A percentile compares a stretch with the other conserved stretches of the same genome.
These are phyloP conservation scores for Solanum appendiculatum DNA, from an alignment of 257 asterid species.

Conservation along the genomic window DNA sequence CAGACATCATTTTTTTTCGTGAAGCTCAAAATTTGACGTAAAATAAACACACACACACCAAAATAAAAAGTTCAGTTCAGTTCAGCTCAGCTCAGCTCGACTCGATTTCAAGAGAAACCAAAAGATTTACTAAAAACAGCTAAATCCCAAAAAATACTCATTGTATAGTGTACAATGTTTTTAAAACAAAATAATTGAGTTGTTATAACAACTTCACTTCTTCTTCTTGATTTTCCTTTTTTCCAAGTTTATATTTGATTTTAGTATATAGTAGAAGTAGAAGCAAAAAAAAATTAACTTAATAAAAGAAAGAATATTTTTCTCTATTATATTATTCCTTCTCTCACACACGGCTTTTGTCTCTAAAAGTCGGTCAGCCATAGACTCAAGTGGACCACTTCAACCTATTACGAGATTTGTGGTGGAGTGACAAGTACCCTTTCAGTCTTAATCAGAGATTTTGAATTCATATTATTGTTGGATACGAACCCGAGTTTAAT, in stretches of 20 bases:
- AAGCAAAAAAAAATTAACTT: not conserved
- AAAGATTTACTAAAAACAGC: constrained; percentile 33
- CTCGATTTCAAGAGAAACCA: constrained; percentile 17
- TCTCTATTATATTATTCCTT: constrained; percentile 2
- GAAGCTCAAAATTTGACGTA: not conserved
- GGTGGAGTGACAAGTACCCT: not conserved
- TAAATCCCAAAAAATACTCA: constrained; percentile 5
- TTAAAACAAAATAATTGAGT: not conserved
- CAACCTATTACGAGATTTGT: not conserved
- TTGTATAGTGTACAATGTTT: not conserved
- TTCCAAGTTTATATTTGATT: constrained; percentile 21
- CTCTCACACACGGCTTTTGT: constrained; percentile 41
- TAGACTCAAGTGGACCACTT: constrained; percentile 74
- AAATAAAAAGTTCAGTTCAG: not conserved
- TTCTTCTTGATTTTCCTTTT: not conserved
- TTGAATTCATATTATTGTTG: rapidly evolving
- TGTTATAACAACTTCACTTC: not conserved
- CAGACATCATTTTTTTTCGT: constrained; percentile 62
- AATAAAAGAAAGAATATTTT: not conserved
- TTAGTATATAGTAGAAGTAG: not conserved
- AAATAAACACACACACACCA: not conserved
- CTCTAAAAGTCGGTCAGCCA: constrained; percentile 65
- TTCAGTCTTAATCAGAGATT: rapidly evolving
- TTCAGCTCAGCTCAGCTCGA: not conserved
- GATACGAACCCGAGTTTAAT: not conserved